Base-by-base conservation (phyloP, 352 stramenopile genomes). In the Phytophthora boehmeriae region DNA sequence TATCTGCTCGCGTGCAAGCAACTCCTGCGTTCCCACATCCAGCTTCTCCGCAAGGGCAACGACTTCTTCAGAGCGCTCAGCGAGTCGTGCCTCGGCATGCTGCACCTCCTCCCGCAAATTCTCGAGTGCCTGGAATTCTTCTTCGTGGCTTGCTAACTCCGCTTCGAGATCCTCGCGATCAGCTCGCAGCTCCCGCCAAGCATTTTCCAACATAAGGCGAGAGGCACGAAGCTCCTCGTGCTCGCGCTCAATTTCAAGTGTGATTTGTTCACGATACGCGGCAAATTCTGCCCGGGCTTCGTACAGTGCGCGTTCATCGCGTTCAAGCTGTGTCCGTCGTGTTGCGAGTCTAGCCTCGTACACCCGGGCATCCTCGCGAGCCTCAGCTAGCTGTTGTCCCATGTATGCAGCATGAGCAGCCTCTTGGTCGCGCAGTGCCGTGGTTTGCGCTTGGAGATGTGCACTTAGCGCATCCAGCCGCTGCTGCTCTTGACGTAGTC, bases 361-460 rank as follows among this genome's bases (percentile, higher is more conserved):
- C 4, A 82, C 65, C 0, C 76, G 73, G 48, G 69, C 69, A 54
- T 90, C 78, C 50, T 87, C 76, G 11, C 78, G 56, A 46, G 58
- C 66, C 17, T 68, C 63, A 9, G 71, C 54, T 0, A 87, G 63
- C 35, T 74, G 68, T 50, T 84, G 39, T 0, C 76, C 72, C 55
- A 90, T 72, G 41, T 76, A 63, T 13, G 66, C 43, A 14, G 75
- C 66, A 39, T 86, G 80, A 5, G 66, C 36, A 28, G 82, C 76
- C 8, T 82, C 73, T 10, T 71, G 73, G 44, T 90, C 81, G 51
- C 86, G 55, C 2, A 92, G 51, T 13, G 78, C 71, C 11, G 57
- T 63, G 4, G 66, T 78, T 59, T 94, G 85, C 5, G 79, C 80
- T 35, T 92, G 80, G 42, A 91, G 88, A 30, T 94, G 83, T 5